These are phyloP conservation scores for Xylariaceae sp. DNA, from an alignment of 2,329 filamentous ascomycete genomes.

Conservation along the genomic window DNA sequence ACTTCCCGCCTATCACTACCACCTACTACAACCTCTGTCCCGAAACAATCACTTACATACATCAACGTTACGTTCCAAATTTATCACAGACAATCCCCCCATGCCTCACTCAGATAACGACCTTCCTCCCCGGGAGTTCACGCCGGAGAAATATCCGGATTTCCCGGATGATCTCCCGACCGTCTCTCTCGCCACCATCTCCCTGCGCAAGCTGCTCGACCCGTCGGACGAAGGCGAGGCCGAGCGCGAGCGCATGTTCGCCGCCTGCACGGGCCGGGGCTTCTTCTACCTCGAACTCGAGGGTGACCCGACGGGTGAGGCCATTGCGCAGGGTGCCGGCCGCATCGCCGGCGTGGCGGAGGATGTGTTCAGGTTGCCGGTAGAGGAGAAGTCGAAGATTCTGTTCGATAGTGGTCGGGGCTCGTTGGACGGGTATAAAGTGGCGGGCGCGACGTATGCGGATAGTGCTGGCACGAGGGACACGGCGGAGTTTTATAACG, in stretches of 20 bases:
- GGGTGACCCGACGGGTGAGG: slow-evolving; percentile 22
- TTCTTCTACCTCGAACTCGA: slow-evolving; percentile 33
- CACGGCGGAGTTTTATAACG: slow-evolving; percentile 34
- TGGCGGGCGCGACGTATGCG: slow-evolving; percentile 27
- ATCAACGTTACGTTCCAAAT: too few species aligned
- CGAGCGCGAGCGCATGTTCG: slow-evolving; percentile 27
- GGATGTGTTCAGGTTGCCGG: slow-evolving; percentile 27
- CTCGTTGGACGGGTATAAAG: slow-evolving; percentile 33
- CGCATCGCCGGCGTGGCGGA: slow-evolving; percentile 24
- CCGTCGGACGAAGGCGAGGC: slow-evolving; percentile 8
- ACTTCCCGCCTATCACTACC: too few species aligned
- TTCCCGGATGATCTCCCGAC: slow-evolving; percentile 29
- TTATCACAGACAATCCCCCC: too few species aligned
- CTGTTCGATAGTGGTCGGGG: slow-evolving; percentile 13
- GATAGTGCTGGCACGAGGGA: slow-evolving; percentile 29
- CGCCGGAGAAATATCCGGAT: slow-evolving; percentile 25
- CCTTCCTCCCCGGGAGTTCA: slow-evolving; percentile 21
- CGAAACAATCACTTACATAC: too few species aligned
- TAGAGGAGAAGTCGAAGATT: slow-evolving; percentile 29
- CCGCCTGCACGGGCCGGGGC: slow-evolving; percentile 27
- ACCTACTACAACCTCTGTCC: too few species aligned
- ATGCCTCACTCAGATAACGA: too few species aligned
- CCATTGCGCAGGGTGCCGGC: slow-evolving; percentile 21
- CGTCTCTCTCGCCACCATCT: slow-evolving; percentile 23
- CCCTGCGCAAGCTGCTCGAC: slow-evolving; percentile 19